phyloP scores from a whole-genome alignment of 305 asterid genomes.

The Rubia tinctorum region DNA sequence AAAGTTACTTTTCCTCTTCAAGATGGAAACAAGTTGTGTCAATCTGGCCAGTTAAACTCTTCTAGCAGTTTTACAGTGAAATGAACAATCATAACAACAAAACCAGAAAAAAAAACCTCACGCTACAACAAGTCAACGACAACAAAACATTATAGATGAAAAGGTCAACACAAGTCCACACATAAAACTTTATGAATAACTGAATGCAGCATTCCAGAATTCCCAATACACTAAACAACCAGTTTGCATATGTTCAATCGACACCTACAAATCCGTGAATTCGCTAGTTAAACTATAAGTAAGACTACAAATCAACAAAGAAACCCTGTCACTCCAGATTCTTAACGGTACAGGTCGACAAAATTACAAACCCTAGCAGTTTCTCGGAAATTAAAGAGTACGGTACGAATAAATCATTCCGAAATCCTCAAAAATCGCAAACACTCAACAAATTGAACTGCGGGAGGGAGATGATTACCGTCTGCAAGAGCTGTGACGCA shows the following conservation, averaged over 20 bases:
- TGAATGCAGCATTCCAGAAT: not conserved
- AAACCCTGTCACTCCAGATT: conserved; percentile 6
- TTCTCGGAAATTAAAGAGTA: not conserved
- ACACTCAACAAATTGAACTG: not conserved
- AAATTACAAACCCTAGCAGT: conserved; percentile 21
- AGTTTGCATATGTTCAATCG: not conserved
- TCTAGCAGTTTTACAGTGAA: not conserved
- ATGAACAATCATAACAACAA: not conserved
- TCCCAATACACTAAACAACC: not conserved
- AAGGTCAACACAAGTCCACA: not conserved
- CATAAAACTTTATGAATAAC: too few species aligned
- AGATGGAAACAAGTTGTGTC: not conserved
- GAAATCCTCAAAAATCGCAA: not conserved
- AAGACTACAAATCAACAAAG: not conserved
- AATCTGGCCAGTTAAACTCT: not conserved
- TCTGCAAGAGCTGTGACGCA: conserved; percentile 81
- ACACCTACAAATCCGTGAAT: not conserved
- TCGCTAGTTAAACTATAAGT: not conserved
- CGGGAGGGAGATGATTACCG: conserved; percentile 36
- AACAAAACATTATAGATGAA: not conserved
- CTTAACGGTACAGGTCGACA: not conserved
- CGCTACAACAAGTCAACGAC: not conserved
- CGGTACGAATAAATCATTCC: not conserved
- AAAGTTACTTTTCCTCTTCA: not conserved
- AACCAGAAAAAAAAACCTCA: not conserved